Evolutionary conservation across 352 stramenopile genomes (phyloP).

Genomic region (Globisporangium paroecandrum): DNA sequence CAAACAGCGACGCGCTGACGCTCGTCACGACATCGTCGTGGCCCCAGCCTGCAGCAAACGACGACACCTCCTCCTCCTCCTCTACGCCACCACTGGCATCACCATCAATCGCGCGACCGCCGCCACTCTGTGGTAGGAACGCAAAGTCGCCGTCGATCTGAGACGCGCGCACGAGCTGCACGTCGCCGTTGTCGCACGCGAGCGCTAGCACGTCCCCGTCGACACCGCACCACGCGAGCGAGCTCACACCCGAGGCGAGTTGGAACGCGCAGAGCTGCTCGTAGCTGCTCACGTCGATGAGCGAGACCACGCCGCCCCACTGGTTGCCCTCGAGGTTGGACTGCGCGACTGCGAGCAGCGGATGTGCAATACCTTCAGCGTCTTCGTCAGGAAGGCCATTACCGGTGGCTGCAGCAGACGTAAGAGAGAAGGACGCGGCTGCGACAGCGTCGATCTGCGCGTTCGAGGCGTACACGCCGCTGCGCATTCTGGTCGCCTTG

Average conservation of each 20-base stretch:
- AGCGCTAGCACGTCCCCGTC: conserved; percentile 48
- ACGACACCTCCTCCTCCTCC: not conserved
- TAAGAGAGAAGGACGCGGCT: not conserved
- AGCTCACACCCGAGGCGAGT: conserved; percentile 41
- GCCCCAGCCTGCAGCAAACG: conserved; percentile 21
- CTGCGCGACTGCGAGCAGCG: conserved; percentile 58
- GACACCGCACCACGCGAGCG: conserved; percentile 50
- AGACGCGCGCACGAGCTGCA: conserved; percentile 41
- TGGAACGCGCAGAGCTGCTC: conserved; percentile 44
- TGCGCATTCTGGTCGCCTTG: conserved; percentile 11
- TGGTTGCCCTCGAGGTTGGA: conserved; percentile 75
- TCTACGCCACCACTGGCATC: not conserved
- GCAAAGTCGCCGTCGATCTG: conserved; percentile 31
- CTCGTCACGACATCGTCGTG: conserved; percentile 74
- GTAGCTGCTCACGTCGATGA: conserved; percentile 41
- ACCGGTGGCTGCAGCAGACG: too few relatives aligned
- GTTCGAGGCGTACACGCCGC: conserved; percentile 21
- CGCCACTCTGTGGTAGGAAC: conserved; percentile 32
- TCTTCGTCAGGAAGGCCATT: conserved; percentile 12
- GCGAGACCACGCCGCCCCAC: conserved; percentile 57
- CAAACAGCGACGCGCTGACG: conserved; percentile 38
- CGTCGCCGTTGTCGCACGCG: conserved; percentile 76
- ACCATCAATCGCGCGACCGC: not conserved
- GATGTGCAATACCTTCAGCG: conserved; percentile 15
- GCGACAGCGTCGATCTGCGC: conserved; percentile 51